These are phyloP conservation scores for Zarea fungicola DNA, from an alignment of 2,329 filamentous ascomycete species.

Conservation along the genomic window DNA sequence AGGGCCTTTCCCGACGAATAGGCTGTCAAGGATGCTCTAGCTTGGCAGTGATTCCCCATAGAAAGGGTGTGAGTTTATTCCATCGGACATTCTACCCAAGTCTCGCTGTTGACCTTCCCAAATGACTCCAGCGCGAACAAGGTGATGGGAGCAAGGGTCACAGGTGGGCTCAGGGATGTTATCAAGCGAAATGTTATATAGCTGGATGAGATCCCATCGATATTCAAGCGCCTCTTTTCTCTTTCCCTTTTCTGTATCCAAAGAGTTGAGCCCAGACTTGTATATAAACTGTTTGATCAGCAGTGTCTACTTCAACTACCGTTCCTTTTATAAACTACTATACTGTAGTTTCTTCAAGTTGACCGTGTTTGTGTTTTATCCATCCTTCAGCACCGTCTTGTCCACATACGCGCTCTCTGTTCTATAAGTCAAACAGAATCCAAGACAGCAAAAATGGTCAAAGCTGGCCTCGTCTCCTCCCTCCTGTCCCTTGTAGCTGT, in stretches of 20 bases:
- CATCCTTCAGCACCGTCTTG: neutral
- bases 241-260: neutral
- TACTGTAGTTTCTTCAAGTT: neutral
- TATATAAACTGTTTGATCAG: neutral
- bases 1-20: constrained; percentile 2
- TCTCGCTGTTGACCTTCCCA: constrained; percentile 11
- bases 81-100: neutral
- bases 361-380: neutral
- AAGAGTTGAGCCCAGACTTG: constrained; percentile 1
- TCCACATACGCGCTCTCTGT: neutral
- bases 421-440: neutral
- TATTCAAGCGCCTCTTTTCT: neutral
- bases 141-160: neutral
- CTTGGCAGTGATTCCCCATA: neutral
- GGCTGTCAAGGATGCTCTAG: neutral
- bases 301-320: neutral
- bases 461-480: constrained; percentile 19
- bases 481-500: constrained; percentile 27
- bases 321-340: neutral
- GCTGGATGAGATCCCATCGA: neutral
- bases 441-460: constrained; percentile 19
- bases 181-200: constrained; percentile 3
- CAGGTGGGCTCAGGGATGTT: constrained; percentile 4
- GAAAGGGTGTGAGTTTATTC: constrained; percentile 3
- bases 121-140: constrained; percentile 10